phyloP scores from a whole-genome alignment of 495 filamentous ascomycete species.

The Arthonia radiata region DNA sequence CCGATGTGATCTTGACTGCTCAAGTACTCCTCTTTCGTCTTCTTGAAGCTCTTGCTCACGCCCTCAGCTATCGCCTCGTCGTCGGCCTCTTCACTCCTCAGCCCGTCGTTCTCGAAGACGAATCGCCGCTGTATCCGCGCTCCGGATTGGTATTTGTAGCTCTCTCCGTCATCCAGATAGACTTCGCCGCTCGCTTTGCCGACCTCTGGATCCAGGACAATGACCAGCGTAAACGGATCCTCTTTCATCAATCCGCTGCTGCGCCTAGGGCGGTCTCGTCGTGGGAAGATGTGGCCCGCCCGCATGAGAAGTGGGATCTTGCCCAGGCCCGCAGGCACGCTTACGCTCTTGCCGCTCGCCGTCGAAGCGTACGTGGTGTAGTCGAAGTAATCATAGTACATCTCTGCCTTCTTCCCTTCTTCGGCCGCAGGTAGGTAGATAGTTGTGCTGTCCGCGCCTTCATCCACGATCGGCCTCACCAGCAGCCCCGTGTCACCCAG shows the following conservation, averaged over 20 bases:
- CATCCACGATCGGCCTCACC: constrained; percentile 59
- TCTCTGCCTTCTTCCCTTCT: no score
- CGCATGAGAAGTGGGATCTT: constrained; percentile 75
- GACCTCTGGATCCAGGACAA: constrained; percentile 37
- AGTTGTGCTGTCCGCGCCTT: constrained; percentile 44
- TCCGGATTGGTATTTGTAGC: constrained; percentile 63
- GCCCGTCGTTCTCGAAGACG: constrained; percentile 26
- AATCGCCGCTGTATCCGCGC: constrained; percentile 72
- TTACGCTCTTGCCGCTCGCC: constrained; percentile 33
- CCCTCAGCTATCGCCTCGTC: constrained; percentile 23
- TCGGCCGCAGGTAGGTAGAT: constrained; percentile 70
- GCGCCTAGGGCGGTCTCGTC: constrained; percentile 65
- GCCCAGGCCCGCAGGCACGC: constrained; percentile 51
- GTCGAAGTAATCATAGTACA: constrained; percentile 88
- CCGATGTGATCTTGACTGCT: constrained; percentile 50
- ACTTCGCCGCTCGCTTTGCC: constrained; percentile 56
- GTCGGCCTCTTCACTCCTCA: constrained; percentile 24
- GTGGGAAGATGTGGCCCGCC: constrained; percentile 74
- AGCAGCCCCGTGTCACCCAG: constrained; percentile 67
- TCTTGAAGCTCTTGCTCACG: constrained; percentile 18
- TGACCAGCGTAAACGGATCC: constrained; percentile 80
- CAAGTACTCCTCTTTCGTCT: constrained; percentile 35
- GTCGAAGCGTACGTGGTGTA: constrained; percentile 45
- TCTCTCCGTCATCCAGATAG: constrained; percentile 86
- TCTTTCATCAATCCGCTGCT: constrained; percentile 73